Evolutionary conservation across 2,329 filamentous ascomycete genomes (phyloP).

Genomic region (Fusarium sp.): DNA sequence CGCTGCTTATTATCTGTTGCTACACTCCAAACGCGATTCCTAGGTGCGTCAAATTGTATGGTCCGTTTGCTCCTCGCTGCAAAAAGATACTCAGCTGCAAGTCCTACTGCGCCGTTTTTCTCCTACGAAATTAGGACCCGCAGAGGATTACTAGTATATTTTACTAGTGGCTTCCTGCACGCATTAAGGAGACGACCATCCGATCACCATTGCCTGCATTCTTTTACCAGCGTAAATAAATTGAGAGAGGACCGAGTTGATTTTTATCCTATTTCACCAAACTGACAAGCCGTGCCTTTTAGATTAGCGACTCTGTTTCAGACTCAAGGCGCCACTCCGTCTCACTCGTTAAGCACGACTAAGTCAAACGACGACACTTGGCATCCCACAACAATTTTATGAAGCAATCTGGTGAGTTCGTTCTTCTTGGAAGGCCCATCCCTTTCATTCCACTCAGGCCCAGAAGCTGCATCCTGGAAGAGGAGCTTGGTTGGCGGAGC

Average conservation of each 20-base stretch:
- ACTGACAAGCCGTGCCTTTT: constrained; percentile 31
- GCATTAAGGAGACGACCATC: constrained; percentile 11
- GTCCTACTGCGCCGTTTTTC: constrained; percentile 24
- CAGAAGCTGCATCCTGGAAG: constrained; percentile 34
- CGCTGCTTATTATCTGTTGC: background rate
- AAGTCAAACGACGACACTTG: constrained; percentile 28
- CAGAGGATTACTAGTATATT: constrained; percentile 38
- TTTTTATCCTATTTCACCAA: constrained; percentile 16
- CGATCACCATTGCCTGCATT: constrained; percentile 16
- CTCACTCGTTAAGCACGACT: constrained; percentile 3
- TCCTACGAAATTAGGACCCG: constrained; percentile 40
- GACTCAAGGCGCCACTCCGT: background rate
- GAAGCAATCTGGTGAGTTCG: constrained; percentile 35
- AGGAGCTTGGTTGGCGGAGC: constrained; percentile 35
- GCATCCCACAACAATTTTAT: constrained; percentile 4
- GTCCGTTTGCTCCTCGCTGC: background rate
- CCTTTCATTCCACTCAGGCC: constrained; percentile 31
- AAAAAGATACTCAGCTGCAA: constrained; percentile 9
- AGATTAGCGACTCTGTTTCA: constrained; percentile 16
- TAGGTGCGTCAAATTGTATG: constrained; percentile 23
- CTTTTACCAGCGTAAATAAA: constrained; percentile 6
- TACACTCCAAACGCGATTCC: background rate
- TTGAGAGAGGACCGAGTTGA: constrained; percentile 16
- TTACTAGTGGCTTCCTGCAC: constrained; percentile 20
- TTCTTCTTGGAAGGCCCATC: constrained; percentile 28